Conservation (phyloP, 1,284 basidiomycete genomes). For the Trametes hirsuta region DNA sequence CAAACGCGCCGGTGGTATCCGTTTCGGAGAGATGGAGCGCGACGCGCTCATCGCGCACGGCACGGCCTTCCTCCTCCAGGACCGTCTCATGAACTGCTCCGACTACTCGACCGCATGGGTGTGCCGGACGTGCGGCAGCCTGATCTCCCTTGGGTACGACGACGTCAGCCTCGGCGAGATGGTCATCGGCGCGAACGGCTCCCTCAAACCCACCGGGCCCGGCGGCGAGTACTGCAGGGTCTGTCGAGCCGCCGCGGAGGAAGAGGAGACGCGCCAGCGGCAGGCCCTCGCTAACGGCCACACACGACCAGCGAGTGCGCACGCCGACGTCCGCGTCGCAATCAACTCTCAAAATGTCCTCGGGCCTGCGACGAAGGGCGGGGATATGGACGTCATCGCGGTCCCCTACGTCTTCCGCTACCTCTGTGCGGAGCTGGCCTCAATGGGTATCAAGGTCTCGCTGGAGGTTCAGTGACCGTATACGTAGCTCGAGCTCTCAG, state of each 20-base stretch:
- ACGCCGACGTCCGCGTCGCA: slow-evolving; percentile 60
- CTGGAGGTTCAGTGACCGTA: slow-evolving; percentile 55
- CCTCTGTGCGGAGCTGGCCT: slow-evolving; percentile 82
- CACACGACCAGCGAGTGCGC: slow-evolving; percentile 34
- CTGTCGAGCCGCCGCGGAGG: slow-evolving; percentile 75
- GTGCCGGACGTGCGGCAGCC: slow-evolving; percentile 92
- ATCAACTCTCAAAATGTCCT: slow-evolving; percentile 71
- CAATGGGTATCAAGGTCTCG: slow-evolving; percentile 86
- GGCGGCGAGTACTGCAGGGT: slow-evolving; percentile 90
- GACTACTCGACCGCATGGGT: slow-evolving; percentile 99
- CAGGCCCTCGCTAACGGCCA: slow-evolving; percentile 48
- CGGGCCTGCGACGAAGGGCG: slow-evolving; percentile 60
- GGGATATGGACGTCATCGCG: slow-evolving; percentile 91
- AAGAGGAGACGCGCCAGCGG: slow-evolving; percentile 60
- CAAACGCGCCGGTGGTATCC: slow-evolving; percentile 98
- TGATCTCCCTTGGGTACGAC: slow-evolving; percentile 95
- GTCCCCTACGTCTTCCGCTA: slow-evolving; percentile 96
- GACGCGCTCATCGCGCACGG: slow-evolving; percentile 99
- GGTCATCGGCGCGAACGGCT: slow-evolving; percentile 51
- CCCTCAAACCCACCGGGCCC: slow-evolving; percentile 62
- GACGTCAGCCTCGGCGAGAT: slow-evolving; percentile 75
- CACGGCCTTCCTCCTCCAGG: slow-evolving; percentile 96
- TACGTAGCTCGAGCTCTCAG: neutral
- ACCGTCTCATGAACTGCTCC: slow-evolving; percentile 99
- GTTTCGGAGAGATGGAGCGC: slow-evolving; percentile 99